Base-by-base conservation (phyloP, 495 filamentous ascomycete species). In the Glutinoglossum americanum region DNA sequence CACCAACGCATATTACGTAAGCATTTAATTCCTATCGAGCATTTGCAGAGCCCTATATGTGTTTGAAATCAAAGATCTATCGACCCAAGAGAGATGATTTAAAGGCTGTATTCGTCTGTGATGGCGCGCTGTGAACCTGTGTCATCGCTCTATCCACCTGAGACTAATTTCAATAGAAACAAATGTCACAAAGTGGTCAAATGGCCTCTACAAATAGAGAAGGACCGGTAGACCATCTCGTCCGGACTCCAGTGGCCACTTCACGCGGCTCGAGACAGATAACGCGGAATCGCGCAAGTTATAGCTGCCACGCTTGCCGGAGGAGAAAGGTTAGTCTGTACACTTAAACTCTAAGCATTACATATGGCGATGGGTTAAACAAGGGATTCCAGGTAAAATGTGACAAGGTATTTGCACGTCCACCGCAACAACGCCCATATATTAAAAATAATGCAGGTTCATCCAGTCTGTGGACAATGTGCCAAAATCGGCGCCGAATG, bases 291-390 rank as follows among this genome's bases (percentile, higher is more conserved):
- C 71, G 73, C 57, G 66, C 71, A 30, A 74, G 72, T 59, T 74
- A 74, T 60, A 74, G 72, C 60, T 75, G 73, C 60, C 72, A 75
- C 62, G 70, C 67, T 0, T 75, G 73, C 65, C 71, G 73, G 53
- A 64, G 70, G 51, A 65, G 73, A 32, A 75, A 75, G 57, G 71
- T 75, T 28, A 73, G 72, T 64, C 73, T 71, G n/a, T 49, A 49
- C 9, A 1, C 47, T 51, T 67, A 73, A 62, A 74, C 72, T 65
- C 70, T 71, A 66, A 25, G 25, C 11, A 48, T 5, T 33, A 6
- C n/a, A 37, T 21, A n/a, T 19, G 30, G 25, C 35, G 1, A 37
- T 55, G 28, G 27, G 21, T 35, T 48, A n/a, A 55, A 27, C 4
- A 10, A 8, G 19, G 19, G 3, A 23, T 27, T 25, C 47, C 47